Evolutionary conservation across 306 rosid species (phyloP), one percentile per base, ranked within the genome.

Genomic region (Prunus persica): DNA sequence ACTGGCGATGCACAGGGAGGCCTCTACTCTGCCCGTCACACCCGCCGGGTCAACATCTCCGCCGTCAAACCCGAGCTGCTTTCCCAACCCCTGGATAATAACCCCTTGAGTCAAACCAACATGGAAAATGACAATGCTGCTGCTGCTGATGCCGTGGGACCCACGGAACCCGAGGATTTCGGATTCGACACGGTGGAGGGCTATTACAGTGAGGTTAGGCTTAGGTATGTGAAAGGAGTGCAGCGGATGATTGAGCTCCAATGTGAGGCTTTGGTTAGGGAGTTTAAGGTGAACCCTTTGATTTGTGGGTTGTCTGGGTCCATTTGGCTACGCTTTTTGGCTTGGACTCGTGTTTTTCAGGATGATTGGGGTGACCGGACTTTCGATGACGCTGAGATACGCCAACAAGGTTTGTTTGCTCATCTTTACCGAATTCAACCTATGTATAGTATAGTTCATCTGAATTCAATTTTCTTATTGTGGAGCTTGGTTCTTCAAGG

Each of bases 231-330:
- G 32, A 70, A 89, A 86, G 94, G 97, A 24, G 62, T 91, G 85
- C 96, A 91, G 84, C 43, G 91, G 70, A 90, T 94, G 91, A 73
- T 94, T 69, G 85, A 91, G 85, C 82, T 87, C 82, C 98, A 91
- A 24, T 91, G 97, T 7, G 96, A 91, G 80, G 91, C 85, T 19
- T 60, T 94, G 85, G 93, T 88, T 52, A 85, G 87, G 72, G 91
- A 90, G 78, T 91, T 90, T 79, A 87, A 90, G 76, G 97, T 84
- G 50, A 90, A 76, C 50, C 98, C 97, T 52, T 41, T 90, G 74
- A 83, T 94, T 34, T 94, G 98, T 82, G 97, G 97, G 16, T 79
- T 90, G 82, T 84, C 89, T 61, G 96, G 87, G 43, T 89, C 90
- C 9, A 82, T 91, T 72, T 94, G 97, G 98, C 76, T 91, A 84